phyloP scores from a whole-genome alignment of 208 protist species.

The Trypanosoma platydactyli region DNA sequence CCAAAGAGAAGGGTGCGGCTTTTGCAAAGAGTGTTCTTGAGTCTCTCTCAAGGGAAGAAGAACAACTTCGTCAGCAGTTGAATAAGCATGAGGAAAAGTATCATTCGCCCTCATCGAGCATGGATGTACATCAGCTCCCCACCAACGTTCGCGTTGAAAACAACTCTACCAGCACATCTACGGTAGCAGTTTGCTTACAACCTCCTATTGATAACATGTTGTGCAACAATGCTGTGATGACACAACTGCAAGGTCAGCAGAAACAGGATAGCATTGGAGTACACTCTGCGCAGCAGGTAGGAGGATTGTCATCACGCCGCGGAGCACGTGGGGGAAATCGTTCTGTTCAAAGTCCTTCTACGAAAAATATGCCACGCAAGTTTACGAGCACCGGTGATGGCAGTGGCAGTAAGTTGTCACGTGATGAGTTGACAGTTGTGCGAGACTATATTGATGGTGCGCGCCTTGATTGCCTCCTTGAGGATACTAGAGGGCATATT shows the following conservation, averaged over 20 bases:
- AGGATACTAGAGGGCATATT: slow-evolving; percentile 80
- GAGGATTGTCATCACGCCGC: background rate
- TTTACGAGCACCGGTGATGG: background rate
- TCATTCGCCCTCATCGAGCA: background rate
- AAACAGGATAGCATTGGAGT: background rate
- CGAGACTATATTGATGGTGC: slow-evolving; percentile 50
- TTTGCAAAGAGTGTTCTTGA: slow-evolving; percentile 13
- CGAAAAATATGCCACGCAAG: slow-evolving; percentile 1
- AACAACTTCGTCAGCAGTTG: background rate
- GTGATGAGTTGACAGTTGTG: slow-evolving; percentile 7
- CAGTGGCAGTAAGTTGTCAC: background rate
- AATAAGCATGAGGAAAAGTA: background rate
- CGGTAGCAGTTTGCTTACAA: background rate
- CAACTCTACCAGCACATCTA: background rate
- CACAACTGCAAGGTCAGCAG: background rate
- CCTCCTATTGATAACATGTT: background rate
- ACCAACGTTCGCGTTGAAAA: background rate
- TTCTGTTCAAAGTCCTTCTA: background rate
- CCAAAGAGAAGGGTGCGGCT: background rate
- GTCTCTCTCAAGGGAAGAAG: slow-evolving; percentile 1
- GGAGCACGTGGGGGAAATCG: background rate
- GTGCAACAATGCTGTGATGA: background rate
- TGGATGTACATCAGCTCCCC: background rate
- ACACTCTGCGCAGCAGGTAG: background rate
- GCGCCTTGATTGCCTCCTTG: slow-evolving; percentile 46